A percentile compares a stretch with the other conserved stretches of the same genome.
Evolutionary conservation across 1,284 basidiomycete species (phyloP).

Genomic region (Irpex rosettiformis): DNA sequence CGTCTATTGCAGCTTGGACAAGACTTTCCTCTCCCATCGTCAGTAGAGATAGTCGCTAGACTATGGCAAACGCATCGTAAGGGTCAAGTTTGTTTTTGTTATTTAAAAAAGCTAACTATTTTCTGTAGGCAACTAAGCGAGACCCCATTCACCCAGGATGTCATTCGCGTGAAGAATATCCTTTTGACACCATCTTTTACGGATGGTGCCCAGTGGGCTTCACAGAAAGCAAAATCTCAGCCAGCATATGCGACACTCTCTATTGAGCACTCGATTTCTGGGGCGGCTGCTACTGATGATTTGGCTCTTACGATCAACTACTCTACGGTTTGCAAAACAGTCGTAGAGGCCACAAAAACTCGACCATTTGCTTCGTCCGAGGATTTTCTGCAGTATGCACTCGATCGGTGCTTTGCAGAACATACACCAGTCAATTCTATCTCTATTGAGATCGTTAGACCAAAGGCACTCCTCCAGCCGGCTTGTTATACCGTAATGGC

Average conservation of each 20-base stretch:
- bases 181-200: conserved; percentile 35
- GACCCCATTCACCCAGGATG: conserved; percentile 26
- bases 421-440: conserved; percentile 36
- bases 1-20: background rate
- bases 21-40: background rate
- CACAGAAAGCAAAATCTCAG: conserved; percentile 39
- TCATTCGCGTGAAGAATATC: conserved; percentile 48
- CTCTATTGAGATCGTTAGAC: conserved; percentile 42
- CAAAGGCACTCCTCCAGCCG: conserved; percentile 53
- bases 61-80: background rate
- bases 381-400: conserved; percentile 39
- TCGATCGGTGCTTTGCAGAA: conserved; percentile 37
- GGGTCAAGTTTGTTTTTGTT: no score
- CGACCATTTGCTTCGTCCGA: conserved; percentile 40
- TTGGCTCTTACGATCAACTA: conserved; percentile 61
- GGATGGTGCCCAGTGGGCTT: conserved; percentile 42
- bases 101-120: no score
- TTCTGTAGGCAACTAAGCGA: conserved; percentile 9
- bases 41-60: background rate
- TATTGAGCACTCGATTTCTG: conserved; percentile 52
- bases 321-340: conserved; percentile 39
- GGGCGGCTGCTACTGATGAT: conserved; percentile 54
- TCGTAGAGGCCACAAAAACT: conserved; percentile 26
- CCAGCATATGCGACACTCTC: conserved; percentile 55
- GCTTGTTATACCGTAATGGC: conserved; percentile 42